Evolutionary conservation across 306 rosid genomes (phyloP).

Genomic region (Rosa multiflora): DNA sequence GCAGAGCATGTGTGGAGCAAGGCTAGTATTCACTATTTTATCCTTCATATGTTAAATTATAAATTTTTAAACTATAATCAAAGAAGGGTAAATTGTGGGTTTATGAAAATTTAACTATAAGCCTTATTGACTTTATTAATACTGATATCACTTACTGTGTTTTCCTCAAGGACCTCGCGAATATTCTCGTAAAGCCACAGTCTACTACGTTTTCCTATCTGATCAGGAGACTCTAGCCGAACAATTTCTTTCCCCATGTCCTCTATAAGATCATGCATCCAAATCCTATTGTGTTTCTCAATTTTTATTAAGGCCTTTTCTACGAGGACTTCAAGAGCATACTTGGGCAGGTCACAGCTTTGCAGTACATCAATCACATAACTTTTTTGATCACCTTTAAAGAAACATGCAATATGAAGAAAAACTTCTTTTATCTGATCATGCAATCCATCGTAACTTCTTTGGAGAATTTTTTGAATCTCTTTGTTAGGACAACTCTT

Average conservation of each 20-base stretch:
- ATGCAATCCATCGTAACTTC: no score
- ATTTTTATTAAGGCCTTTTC: slow-evolving; percentile 17
- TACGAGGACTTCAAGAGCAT: not conserved
- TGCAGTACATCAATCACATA: slow-evolving; percentile 31
- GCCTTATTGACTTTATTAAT: no score
- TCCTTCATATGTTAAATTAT: no score
- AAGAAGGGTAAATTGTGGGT: no score
- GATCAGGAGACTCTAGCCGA: slow-evolving; percentile 15
- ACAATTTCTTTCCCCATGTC: slow-evolving; percentile 37
- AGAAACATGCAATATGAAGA: slow-evolving; percentile 38
- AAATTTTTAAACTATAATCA: no score
- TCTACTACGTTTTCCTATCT: slow-evolving; percentile 23
- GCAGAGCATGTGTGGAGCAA: no score
- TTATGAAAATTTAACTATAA: no score
- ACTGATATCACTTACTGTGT: not conserved
- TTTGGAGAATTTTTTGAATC: no score
- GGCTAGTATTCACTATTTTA: no score
- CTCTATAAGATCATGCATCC: slow-evolving; percentile 47
- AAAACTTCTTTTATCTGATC: no score
- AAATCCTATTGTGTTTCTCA: not conserved
- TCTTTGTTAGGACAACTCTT: no score
- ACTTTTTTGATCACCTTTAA: slow-evolving; percentile 15
- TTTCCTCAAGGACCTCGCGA: not conserved
- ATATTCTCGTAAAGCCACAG: slow-evolving; percentile 35
- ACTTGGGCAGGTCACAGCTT: slow-evolving; percentile 24